Percentiles rank a stretch among this genome's conserved stretches.
phyloP scores from a whole-genome alignment of 495 filamentous ascomycete genomes.

The Rhizodiscina lignyota region DNA sequence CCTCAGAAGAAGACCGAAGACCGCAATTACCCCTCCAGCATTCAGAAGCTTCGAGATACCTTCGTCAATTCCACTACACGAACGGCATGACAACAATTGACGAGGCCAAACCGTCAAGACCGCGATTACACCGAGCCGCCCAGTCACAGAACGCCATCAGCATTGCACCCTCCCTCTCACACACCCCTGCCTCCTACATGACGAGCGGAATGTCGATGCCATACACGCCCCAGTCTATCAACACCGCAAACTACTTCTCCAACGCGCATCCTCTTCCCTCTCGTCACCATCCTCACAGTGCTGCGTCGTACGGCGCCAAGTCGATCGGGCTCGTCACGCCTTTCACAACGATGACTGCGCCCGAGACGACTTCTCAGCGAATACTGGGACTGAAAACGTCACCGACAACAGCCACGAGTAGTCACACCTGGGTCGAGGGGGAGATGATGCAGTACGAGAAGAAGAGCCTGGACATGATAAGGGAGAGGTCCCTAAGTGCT shows the following conservation, averaged over 20 bases:
- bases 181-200: no score
- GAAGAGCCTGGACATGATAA: neutral
- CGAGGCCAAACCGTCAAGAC: constrained; percentile 5
- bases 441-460: neutral
- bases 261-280: neutral
- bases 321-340: neutral
- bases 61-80: constrained; percentile 16
- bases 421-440: neutral
- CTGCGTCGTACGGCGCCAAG: neutral
- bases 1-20: constrained; percentile 6
- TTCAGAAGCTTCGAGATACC: constrained; percentile 15
- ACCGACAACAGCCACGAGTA: neutral
- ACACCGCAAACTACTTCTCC: no score
- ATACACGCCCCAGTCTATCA: no score
- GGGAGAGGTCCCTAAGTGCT: no score
- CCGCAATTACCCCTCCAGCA: constrained; percentile 1
- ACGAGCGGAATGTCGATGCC: no score
- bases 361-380: neutral
- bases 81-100: constrained; percentile 3
- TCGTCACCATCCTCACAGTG: neutral
- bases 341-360: neutral
- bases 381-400: neutral
- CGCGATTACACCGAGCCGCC: constrained; percentile 11
- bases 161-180: constrained; percentile 16
- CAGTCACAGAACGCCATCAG: constrained; percentile 9